phyloP scores from a whole-genome alignment of 306 rosid genomes.

The Geum urbanum region DNA sequence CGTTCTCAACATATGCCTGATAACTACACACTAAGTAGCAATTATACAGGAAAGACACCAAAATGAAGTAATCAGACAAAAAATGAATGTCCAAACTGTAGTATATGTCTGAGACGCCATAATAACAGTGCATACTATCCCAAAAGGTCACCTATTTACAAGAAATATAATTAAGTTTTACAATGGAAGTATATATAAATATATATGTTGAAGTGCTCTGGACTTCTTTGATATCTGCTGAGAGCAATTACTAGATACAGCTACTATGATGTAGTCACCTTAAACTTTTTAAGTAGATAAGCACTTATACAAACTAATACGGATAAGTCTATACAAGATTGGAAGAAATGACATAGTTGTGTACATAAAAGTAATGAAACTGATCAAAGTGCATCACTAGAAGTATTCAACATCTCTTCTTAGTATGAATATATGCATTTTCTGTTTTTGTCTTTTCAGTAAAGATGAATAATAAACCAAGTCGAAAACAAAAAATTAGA shows the following conservation, averaged over 20 bases:
- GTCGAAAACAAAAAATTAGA: background rate
- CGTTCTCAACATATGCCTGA: background rate
- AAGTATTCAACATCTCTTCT: background rate
- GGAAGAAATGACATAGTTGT: background rate
- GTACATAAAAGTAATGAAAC: background rate
- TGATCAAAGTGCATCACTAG: conserved; percentile 6
- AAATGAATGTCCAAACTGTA: background rate
- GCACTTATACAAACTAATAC: background rate
- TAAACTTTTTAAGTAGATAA: background rate
- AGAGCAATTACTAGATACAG: background rate
- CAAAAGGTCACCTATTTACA: background rate
- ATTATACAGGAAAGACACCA: background rate
- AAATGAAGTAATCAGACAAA: conserved; percentile 1
- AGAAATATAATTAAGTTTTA: background rate
- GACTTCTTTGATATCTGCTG: background rate
- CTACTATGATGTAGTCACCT: background rate
- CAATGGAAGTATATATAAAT: background rate
- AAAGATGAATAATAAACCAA: background rate
- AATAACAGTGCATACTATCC: background rate
- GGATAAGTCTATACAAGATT: background rate
- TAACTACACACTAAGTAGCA: background rate
- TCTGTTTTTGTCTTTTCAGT: background rate
- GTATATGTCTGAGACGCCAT: background rate
- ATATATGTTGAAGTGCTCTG: background rate
- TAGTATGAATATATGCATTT: background rate